A percentile compares a stretch with the other conserved stretches of the same genome.
These are phyloP conservation scores for Aspergillus avenaceus DNA, from an alignment of 495 filamentous ascomycete genomes.

Conservation along the genomic window DNA sequence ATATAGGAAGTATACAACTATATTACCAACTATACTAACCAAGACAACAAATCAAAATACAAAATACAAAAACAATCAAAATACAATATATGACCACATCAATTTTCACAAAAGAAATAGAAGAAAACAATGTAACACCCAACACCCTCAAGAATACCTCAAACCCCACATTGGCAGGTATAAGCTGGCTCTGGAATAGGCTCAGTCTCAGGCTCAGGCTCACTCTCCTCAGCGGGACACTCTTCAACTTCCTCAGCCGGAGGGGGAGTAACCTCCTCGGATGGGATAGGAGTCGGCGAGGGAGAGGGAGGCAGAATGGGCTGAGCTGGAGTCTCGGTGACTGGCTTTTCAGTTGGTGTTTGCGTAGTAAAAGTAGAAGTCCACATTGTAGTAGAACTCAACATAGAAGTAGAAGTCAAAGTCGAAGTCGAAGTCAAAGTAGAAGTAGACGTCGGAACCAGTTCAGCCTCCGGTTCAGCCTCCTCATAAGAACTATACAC, in stretches of 20 bases:
- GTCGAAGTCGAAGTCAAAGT: no score
- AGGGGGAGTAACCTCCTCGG: slow-evolving; percentile 14
- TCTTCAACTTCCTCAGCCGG: slow-evolving; percentile 10
- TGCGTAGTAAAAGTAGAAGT: slow-evolving; percentile 10
- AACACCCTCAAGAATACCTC: background rate
- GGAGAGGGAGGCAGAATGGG: slow-evolving; percentile 18
- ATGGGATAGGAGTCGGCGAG: slow-evolving; percentile 7
- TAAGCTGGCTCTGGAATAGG: slow-evolving; percentile 1
- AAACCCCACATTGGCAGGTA: slow-evolving; percentile 5
- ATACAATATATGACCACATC: no score
- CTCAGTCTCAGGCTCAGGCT: slow-evolving; percentile 8
- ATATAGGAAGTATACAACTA: no score
- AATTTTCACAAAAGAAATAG: no score
- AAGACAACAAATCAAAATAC: no score
- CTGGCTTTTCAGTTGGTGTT: slow-evolving; percentile 3
- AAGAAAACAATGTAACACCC: no score
- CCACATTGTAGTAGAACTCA: no score
- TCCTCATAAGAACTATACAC: slow-evolving; percentile 18
- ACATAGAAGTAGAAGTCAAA: no score
- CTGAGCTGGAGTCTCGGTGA: slow-evolving; percentile 1
- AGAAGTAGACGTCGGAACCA: slow-evolving; percentile 7
- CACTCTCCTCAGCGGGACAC: slow-evolving; percentile 3
- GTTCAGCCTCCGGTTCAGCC: slow-evolving; percentile 16
- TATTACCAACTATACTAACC: no score
- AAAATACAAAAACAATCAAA: no score